Evolutionary conservation across 352 stramenopile species (phyloP), one percentile per base, ranked within the genome.

Genomic region (Thalassiosira ordinaria): DNA sequence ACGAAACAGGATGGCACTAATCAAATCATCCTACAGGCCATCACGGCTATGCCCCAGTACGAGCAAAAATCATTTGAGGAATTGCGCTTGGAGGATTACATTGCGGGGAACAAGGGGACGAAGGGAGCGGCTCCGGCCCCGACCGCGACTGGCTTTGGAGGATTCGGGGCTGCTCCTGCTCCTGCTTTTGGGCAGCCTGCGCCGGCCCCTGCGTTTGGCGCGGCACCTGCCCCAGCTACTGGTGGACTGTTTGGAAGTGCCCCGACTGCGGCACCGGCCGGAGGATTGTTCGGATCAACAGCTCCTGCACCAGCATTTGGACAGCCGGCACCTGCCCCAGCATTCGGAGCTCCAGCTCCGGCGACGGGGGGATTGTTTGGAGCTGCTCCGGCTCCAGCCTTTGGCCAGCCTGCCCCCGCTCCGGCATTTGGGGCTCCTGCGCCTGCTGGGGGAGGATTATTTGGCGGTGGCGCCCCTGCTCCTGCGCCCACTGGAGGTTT

Each of bases 81-180:
- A 75, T 78, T 96, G 16, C 74, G 91, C 20, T 84, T 93, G 26
- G 89, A 96, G 70, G 91, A 96, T 84, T 94, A 94, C 80, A 55
- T 68, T 67, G 77, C 82, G 24, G 89, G 87, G 1, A 93, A 93
- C 62, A 89, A 87, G 53, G 87, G 87, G 71, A 79, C 51, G 1
- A 60, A 77, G 57, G 68, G 74, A 24, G 56, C 47, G 6, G 49
- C 67, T 7, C 76, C 77, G 1, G 49, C 67, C 3, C 76, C 77
- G 1, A 62, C 61, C 11, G 3, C 74, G 24, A 44, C 41, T 1
- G 71, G 57, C 44, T 78, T 78, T 66, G 80, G 80, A 35, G 83
- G 69, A 52, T 88, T 88, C 67, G 80, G 80, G n/a, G 59, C 57
- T 9, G 60, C 69, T 49, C 64, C 74, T 61, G 82, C 73, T 35